A percentile compares a stretch with the other conserved stretches of the same genome.
Evolutionary conservation across 306 rosid species (phyloP).

Genomic region (Herpetospermum pedunculosum): DNA sequence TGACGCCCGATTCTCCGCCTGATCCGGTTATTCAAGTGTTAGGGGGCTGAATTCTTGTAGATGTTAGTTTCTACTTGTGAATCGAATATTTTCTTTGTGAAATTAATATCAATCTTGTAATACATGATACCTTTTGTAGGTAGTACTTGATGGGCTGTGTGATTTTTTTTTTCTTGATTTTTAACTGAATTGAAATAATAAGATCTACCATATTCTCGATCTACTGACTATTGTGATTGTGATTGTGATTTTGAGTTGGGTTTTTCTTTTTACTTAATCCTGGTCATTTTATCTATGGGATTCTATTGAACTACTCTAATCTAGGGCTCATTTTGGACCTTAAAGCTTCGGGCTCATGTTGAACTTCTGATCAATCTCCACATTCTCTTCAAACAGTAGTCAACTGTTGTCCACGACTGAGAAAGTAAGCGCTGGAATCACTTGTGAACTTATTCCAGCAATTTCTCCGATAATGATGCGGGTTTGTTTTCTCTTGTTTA

Average conservation of each 20-base stretch:
- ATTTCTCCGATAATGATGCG: neutral
- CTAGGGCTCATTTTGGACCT: neutral
- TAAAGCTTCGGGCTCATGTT: neutral
- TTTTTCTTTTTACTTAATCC: neutral
- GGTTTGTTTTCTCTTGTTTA: neutral
- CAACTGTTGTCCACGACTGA: neutral
- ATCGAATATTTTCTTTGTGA: neutral
- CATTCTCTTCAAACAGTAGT: neutral
- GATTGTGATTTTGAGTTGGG: neutral
- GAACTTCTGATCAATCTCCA: neutral
- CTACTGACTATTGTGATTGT: too few species aligned
- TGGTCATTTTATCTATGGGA: neutral
- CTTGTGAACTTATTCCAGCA: neutral
- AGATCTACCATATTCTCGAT: neutral
- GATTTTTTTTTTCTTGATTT: neutral
- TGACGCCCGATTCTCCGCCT: constrained; percentile 22
- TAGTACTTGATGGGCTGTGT: neutral
- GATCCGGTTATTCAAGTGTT: neutral
- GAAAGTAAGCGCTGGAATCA: neutral
- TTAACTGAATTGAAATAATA: neutral
- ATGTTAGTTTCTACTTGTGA: neutral
- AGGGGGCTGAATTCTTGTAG: neutral
- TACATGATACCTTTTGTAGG: constrained; percentile 6
- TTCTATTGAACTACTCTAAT: neutral
- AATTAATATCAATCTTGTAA: neutral